Conservation (phyloP, 140 eudicot genomes). For the Anethum foeniculum region DNA sequence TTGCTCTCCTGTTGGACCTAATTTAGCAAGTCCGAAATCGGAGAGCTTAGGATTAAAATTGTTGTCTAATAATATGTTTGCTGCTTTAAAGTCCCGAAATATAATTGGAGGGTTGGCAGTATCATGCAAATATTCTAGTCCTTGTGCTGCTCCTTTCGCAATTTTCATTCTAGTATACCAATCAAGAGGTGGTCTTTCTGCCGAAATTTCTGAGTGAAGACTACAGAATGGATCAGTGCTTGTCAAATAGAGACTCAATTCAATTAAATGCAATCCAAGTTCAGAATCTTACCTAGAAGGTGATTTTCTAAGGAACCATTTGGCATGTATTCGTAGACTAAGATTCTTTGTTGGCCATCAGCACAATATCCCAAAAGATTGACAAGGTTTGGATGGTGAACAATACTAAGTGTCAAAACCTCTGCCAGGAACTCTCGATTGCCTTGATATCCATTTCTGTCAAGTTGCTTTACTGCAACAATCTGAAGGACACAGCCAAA, state of each 20-base stretch:
- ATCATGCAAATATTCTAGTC: constrained; percentile 60
- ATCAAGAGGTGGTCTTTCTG: constrained; percentile 43
- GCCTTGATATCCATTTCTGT: constrained; percentile 74
- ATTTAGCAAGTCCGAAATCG: constrained; percentile 53
- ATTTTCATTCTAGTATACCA: constrained; percentile 69
- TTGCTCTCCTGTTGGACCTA: constrained; percentile 47
- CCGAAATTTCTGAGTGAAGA: constrained; percentile 31
- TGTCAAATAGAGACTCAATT: background rate
- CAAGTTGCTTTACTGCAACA: constrained; percentile 80
- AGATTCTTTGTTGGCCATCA: constrained; percentile 65
- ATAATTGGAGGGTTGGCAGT: constrained; percentile 55
- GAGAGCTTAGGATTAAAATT: constrained; percentile 71
- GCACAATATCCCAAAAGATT: constrained; percentile 72
- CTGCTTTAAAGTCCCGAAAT: constrained; percentile 55
- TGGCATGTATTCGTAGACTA: constrained; percentile 68
- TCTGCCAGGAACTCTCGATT: constrained; percentile 71
- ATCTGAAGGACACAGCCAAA: constrained; percentile 22
- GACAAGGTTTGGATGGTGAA: constrained; percentile 69
- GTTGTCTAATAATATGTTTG: constrained; percentile 54
- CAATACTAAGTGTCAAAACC: constrained; percentile 55
- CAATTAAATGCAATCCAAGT: background rate
- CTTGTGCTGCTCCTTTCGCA: constrained; percentile 71
- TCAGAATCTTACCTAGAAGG: constrained; percentile 45
- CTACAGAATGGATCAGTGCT: constrained; percentile 8
- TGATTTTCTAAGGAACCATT: constrained; percentile 71